Percentiles rank a stretch among this genome's conserved stretches.
These are phyloP conservation scores for Yarrowia phangngaensis DNA, from an alignment of 805 yeast genomes.

Conservation along the genomic window DNA sequence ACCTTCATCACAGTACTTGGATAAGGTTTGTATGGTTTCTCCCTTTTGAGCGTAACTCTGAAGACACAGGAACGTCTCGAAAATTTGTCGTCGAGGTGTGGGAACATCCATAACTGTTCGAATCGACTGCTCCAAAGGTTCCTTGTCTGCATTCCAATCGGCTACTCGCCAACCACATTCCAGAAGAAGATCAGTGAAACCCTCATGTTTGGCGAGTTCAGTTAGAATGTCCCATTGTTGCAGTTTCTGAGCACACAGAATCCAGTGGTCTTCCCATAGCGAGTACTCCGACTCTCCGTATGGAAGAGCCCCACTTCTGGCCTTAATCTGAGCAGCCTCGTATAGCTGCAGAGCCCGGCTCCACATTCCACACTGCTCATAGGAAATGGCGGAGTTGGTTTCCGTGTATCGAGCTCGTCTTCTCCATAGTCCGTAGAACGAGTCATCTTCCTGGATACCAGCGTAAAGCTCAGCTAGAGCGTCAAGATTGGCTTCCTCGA, in stretches of 20 bases:
- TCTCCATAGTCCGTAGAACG: conserved; percentile 98
- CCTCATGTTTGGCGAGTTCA: conserved; percentile 95
- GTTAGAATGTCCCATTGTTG: conserved; percentile 98
- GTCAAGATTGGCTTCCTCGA: conserved; percentile 81
- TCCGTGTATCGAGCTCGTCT: conserved; percentile 91
- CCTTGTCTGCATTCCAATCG: conserved; percentile 94
- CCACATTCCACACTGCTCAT: conserved; percentile 94
- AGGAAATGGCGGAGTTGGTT: conserved; percentile 87
- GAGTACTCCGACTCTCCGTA: conserved; percentile 93
- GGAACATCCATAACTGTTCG: conserved; percentile 98
- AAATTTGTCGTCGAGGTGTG: conserved; percentile 92
- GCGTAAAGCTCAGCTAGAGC: conserved; percentile 88
- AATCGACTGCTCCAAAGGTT: conserved; percentile 88
- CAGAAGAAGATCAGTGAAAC: conserved; percentile 87
- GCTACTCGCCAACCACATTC: conserved; percentile 99
- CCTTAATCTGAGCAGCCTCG: conserved; percentile 94
- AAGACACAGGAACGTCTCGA: conserved; percentile 86
- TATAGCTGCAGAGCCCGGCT: conserved; percentile 88
- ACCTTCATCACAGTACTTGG: conserved; percentile 90
- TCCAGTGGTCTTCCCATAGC: conserved; percentile 99
- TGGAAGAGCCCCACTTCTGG: conserved; percentile 90
- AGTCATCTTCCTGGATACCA: conserved; percentile 85
- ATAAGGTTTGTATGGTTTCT: conserved; percentile 77
- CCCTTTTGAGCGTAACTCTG: conserved; percentile 93
- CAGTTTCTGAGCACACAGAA: conserved; percentile 89